Evolutionary conservation across 805 yeast genomes (phyloP).

Genomic region (Vanderwaltozyma polyspora): DNA sequence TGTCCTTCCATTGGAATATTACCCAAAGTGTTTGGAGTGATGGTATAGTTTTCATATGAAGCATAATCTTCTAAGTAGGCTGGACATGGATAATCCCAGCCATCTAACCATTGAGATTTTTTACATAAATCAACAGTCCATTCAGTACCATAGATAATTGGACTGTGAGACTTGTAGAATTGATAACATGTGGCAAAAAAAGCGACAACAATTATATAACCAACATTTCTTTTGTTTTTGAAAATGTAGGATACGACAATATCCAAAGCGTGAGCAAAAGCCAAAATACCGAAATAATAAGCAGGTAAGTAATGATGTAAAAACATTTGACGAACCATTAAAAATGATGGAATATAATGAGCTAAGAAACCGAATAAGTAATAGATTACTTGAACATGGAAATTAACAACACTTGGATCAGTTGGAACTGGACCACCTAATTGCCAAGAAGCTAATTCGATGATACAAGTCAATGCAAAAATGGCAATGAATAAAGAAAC

Average conservation of each 20-base stretch:
- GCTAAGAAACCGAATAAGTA: slow-evolving; percentile 60
- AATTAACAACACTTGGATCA: slow-evolving; percentile 48
- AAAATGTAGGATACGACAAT: slow-evolving; percentile 36
- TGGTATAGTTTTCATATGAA: slow-evolving; percentile 14
- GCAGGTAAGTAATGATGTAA: slow-evolving; percentile 92
- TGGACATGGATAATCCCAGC: slow-evolving; percentile 88
- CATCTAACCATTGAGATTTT: slow-evolving; percentile 42
- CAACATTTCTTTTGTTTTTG: slow-evolving; percentile 32
- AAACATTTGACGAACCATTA: slow-evolving; percentile 90
- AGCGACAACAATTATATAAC: slow-evolving; percentile 34
- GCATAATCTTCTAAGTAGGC: slow-evolving; percentile 31
- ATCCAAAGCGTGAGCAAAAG: slow-evolving; percentile 59
- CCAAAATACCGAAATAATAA: slow-evolving; percentile 73
- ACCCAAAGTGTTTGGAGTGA: neutral
- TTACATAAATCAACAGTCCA: slow-evolving; percentile 71
- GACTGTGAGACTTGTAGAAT: slow-evolving; percentile 52
- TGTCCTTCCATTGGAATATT: neutral
- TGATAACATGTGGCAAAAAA: slow-evolving; percentile 40
- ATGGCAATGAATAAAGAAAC: slow-evolving; percentile 42
- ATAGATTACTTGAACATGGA: slow-evolving; percentile 50
- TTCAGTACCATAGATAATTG: slow-evolving; percentile 64
- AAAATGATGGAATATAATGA: slow-evolving; percentile 64
- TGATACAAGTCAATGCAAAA: slow-evolving; percentile 35
- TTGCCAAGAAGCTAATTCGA: slow-evolving; percentile 53
- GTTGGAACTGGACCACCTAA: slow-evolving; percentile 38